A percentile compares a stretch with the other conserved stretches of the same genome.
These are phyloP conservation scores for Exophiala calicioides DNA, from an alignment of 2,329 filamentous ascomycete species.

Conservation along the genomic window DNA sequence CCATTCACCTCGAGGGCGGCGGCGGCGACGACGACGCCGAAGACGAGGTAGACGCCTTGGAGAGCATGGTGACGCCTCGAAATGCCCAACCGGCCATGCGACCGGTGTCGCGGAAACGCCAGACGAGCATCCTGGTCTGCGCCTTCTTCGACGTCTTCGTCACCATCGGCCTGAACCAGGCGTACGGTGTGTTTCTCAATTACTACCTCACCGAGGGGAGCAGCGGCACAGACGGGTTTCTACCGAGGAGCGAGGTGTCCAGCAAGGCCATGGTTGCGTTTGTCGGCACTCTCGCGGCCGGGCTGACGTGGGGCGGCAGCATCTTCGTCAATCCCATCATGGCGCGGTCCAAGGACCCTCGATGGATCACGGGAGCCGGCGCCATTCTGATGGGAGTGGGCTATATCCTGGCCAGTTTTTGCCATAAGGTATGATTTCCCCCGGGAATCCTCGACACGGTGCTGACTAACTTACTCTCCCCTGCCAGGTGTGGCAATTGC, in stretches of 20 bases:
- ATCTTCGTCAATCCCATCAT: conserved; percentile 53
- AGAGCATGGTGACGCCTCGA: conserved; percentile 14
- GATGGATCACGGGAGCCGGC: conserved; percentile 45
- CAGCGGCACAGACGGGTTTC: conserved; percentile 43
- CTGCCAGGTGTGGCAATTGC: conserved; percentile 60
- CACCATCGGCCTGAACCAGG: conserved; percentile 54
- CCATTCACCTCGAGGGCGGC: conserved; percentile 13
- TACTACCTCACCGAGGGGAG: conserved; percentile 43
- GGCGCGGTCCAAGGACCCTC: conserved; percentile 43
- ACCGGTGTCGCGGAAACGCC: conserved; percentile 44
- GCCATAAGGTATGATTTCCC: conserved; percentile 30
- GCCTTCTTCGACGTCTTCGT: conserved; percentile 49
- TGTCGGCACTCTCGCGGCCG: conserved; percentile 51
- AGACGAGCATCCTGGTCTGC: conserved; percentile 46
- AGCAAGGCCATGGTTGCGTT: conserved; percentile 51
- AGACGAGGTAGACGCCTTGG: conserved; percentile 16
- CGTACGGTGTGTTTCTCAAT: conserved; percentile 53
- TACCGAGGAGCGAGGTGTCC: conserved; percentile 37
- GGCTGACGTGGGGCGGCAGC: conserved; percentile 54
- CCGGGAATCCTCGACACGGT: not conserved
- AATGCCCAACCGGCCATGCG: conserved; percentile 33
- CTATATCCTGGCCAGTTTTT: conserved; percentile 45
- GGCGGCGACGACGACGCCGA: not conserved
- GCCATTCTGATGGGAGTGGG: conserved; percentile 46
- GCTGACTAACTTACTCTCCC: not conserved